Evolutionary conservation across 768 basidiomycete species (phyloP).

Genomic region (Boletus sensibilis): DNA sequence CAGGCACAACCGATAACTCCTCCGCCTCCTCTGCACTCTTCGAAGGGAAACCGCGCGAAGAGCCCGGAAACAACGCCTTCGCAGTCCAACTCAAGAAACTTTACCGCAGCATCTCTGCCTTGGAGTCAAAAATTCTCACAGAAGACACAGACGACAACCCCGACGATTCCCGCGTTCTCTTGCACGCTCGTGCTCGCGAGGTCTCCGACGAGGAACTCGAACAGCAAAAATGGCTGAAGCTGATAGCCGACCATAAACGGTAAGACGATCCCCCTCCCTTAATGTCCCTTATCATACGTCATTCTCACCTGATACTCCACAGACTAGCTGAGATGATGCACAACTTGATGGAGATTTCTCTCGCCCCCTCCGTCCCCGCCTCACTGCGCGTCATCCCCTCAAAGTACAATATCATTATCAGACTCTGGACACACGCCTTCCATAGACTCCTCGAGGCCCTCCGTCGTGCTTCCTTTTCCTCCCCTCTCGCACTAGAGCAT

Average conservation of each 20-base stretch:
- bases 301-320: conserved; percentile 12
- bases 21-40: conserved; percentile 72
- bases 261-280: conserved; percentile 36
- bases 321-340: conserved; percentile 92
- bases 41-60: conserved; percentile 52
- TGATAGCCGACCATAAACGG: conserved; percentile 83
- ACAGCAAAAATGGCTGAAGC: conserved; percentile 72
- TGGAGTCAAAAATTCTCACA: conserved; percentile 73
- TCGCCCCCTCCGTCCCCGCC: conserved; percentile 83
- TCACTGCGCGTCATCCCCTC: conserved; percentile 86
- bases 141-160: conserved; percentile 57
- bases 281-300: background rate
- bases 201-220: conserved; percentile 57
- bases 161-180: conserved; percentile 38
- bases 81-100: conserved; percentile 75
- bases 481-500: conserved; percentile 73
- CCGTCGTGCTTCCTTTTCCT: conserved; percentile 75
- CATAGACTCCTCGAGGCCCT: conserved; percentile 89
- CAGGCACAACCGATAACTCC: conserved; percentile 69
- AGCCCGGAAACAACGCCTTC: conserved; percentile 64
- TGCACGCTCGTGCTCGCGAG: conserved; percentile 34
- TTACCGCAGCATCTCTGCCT: conserved; percentile 76
- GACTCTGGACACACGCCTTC: conserved; percentile 91
- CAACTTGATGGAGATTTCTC: conserved; percentile 79
- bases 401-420: conserved; percentile 93